These are phyloP conservation scores for Agaricus blazei DNA, from an alignment of 768 basidiomycete species.

Conservation along the genomic window DNA sequence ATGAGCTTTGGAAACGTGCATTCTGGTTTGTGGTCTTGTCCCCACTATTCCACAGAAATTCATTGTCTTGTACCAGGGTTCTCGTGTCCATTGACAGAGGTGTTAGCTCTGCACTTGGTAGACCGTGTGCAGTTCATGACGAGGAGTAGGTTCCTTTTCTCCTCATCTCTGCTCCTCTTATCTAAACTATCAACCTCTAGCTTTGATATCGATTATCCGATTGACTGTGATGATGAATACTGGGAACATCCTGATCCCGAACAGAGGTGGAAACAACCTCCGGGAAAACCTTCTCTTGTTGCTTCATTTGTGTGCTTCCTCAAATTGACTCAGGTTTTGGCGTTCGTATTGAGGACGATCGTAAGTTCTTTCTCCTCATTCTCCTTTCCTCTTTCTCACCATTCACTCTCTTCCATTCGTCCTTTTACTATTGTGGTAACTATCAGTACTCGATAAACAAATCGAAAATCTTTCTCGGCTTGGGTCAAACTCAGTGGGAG, in stretches of 20 bases:
- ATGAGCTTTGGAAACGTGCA: constrained; percentile 72
- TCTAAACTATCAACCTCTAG: constrained; percentile 27
- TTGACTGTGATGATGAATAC: constrained; percentile 69
- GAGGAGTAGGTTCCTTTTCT: constrained; percentile 52
- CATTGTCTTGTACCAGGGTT: constrained; percentile 34
- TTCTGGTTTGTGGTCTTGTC: constrained; percentile 42
- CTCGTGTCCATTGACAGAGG: constrained; percentile 49
- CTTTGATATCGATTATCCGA: constrained; percentile 67
- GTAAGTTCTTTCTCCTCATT: constrained; percentile 29
- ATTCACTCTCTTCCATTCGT: not conserved
- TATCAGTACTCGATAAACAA: constrained; percentile 80
- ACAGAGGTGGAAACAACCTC: constrained; percentile 66
- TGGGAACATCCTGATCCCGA: constrained; percentile 61
- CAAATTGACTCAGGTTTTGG: constrained; percentile 59
- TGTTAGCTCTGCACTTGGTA: constrained; percentile 52
- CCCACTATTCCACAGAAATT: not conserved
- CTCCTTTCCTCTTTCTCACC: not conserved
- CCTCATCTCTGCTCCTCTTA: not conserved
- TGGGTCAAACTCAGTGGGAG: constrained; percentile 61
- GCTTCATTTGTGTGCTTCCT: constrained; percentile 52
- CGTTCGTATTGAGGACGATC: constrained; percentile 60
- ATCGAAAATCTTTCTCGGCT: constrained; percentile 58
- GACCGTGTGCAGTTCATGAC: constrained; percentile 76
- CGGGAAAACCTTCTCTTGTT: constrained; percentile 50
- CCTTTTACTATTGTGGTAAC: not conserved